These are phyloP conservation scores for Termitomyces sp. DNA, from an alignment of 768 basidiomycete species.

Conservation along the genomic window DNA sequence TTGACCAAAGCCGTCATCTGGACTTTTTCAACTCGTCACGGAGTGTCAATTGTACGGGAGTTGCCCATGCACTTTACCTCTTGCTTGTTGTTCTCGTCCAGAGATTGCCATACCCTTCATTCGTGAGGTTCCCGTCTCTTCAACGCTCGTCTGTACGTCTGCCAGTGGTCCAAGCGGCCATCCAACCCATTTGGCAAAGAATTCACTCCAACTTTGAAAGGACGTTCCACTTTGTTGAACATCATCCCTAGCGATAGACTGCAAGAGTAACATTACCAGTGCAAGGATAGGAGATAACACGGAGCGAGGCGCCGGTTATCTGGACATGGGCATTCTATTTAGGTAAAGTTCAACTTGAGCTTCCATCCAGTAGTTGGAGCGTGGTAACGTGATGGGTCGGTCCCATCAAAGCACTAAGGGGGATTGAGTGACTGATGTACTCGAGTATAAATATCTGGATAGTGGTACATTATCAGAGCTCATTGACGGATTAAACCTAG, in stretches of 20 bases:
- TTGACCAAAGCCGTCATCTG: not conserved
- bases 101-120: not conserved
- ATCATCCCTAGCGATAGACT: not conserved
- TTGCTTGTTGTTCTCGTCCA: not conserved
- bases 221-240: not conserved
- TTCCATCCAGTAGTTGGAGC: not conserved
- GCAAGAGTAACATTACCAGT: not conserved
- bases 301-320: not conserved
- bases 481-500: too few relatives aligned
- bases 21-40: not conserved
- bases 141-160: not conserved
- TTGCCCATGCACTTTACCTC: not conserved
- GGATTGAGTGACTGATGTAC: not conserved
- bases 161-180: not conserved
- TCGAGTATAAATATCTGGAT: not conserved
- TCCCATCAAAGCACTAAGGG: not conserved
- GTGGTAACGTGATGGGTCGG: not conserved
- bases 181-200: not conserved
- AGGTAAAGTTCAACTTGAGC: not conserved
- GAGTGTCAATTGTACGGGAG: not conserved
- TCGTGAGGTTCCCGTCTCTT: not conserved
- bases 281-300: not conserved
- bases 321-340: not conserved
- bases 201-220: not conserved
- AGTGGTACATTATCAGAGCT: too few relatives aligned